Base-by-base conservation (phyloP, 805 yeast genomes). In the Isabelozyma pseudorhagii region DNA sequence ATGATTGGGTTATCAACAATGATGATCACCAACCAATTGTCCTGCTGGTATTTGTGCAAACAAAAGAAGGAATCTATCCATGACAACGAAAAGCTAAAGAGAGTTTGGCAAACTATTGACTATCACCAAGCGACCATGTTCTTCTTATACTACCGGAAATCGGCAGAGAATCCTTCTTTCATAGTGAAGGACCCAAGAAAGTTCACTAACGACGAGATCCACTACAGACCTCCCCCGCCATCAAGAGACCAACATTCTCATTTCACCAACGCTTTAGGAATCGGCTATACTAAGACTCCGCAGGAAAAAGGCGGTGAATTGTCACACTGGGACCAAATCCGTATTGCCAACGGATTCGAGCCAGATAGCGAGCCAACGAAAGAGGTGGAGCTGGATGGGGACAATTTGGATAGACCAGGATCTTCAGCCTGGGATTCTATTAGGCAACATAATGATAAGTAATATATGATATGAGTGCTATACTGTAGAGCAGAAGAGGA, bases 161-260 rank as follows among this genome's bases (percentile, higher is more conserved):
- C 87, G 0, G 68, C 74, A 38, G 71, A 71, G 14, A 79, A 84
- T 55, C 82, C 85, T 0, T 73, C 71, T 17, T 72, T 72, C 45
- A 69, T 79, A 38, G 64, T 85, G 54, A 78, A 78, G 48, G 85
- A 85, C 57, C 91, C 91, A 5, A 68, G 73, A 40, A 59, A 58
- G 0, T 57, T 62, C 49, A 65, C 68, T 2, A 61, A 58, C 14
- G 50, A 58, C 34, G 67, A 66, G 46, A 72, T 69, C 17, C 61
- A 60, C 43, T 65, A 60, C 46, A 50, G 49, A 42, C 68, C 67
- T 14, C 58, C 58, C 11, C 36, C 41, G 39, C 38, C 39, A 46
- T 14, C 45, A 28, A 28, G 21, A 18, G 18, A 43, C 21, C 38
- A 18, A n/a, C 28, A 44, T 17, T n/a, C 15, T 29, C 50, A 46